Base-by-base conservation (phyloP, 2,329 filamentous ascomycete species). In the Tetracladium maxilliforme region DNA sequence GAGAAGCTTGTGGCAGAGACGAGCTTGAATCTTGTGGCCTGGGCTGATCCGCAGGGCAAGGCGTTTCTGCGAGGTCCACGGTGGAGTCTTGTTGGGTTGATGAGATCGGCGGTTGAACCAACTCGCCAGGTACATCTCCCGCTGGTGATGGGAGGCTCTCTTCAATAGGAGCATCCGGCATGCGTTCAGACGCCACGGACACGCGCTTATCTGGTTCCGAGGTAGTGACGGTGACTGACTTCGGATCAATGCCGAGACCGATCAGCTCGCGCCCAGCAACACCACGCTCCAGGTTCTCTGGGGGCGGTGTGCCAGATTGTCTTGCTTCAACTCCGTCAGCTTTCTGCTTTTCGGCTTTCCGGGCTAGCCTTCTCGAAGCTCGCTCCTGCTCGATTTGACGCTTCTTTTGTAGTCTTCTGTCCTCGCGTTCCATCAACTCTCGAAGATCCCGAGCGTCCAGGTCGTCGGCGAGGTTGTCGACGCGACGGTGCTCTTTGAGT, bases 361-460 rank as follows among this genome's bases (percentile, higher is more conserved):
- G 62, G 20, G 71, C 64, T 14, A 90, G 52, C 30, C 66, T 70
- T 27, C 64, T 64, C 35, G 78, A 70, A 14, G 74, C 51, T 34
- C 64, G 70, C 33, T 82, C 71, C 33, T 72, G 68, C 13, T 87
- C 76, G 19, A 63, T 62, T 29, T 66, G 58, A 26, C 64, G 68
- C 50, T 80, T 86, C 44, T 72, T 71, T 36, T 93, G 81, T 35
- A 67, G 71, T 29, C 90, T 68, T 40, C 86, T 70, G 36, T 75
- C 65, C 42, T 98, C 90, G 31, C 90, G 64, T 40, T 98, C 90
- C 68, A 98, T 77, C 16, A 95, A 60, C 44, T 92, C 80, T 30
- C 87, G 69, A 19, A 98, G 49, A 38, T 83, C 86, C 26, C 77
- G 70, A 4, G 90, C 79, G 49, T 83, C 82, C 27, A 98, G 61